These are phyloP conservation scores for Gigaspora rosea DNA, from an alignment of 192 early-diverging fungal species.

Conservation along the genomic window DNA sequence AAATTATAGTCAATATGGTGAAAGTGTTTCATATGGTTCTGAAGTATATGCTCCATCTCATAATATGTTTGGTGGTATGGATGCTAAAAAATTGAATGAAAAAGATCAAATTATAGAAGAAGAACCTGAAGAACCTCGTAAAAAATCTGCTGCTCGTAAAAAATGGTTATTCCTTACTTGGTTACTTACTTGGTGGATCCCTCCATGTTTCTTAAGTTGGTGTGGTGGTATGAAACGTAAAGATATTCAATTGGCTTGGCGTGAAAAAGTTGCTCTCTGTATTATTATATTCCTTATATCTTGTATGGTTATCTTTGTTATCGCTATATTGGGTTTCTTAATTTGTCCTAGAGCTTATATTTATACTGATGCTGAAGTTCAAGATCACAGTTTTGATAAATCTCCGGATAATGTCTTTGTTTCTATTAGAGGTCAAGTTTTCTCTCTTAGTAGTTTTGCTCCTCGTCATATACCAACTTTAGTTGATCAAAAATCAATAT, in stretches of 20 bases:
- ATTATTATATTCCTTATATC: slow-evolving; percentile 81
- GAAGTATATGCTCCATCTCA: slow-evolving; percentile 43
- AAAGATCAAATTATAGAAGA: slow-evolving; percentile 46
- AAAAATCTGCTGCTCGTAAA: slow-evolving; percentile 57
- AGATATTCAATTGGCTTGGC: slow-evolving; percentile 91
- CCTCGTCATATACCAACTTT: slow-evolving; percentile 52
- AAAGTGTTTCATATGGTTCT: slow-evolving; percentile 44
- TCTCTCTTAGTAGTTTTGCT: slow-evolving; percentile 71
- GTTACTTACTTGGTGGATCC: slow-evolving; percentile 82
- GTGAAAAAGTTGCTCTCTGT: slow-evolving; percentile 95
- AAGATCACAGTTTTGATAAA: slow-evolving; percentile 32
- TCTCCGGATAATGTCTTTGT: slow-evolving; percentile 59
- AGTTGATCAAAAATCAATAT: slow-evolving; percentile 42
- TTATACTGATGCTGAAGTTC: slow-evolving; percentile 69
- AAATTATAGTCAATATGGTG: slow-evolving; percentile 30
- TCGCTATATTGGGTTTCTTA: slow-evolving; percentile 71
- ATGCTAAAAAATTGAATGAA: slow-evolving; percentile 49
- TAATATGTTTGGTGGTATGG: slow-evolving; percentile 47
- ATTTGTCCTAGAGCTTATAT: slow-evolving; percentile 76
- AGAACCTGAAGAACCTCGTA: slow-evolving; percentile 54
- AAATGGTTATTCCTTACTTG: slow-evolving; percentile 88
- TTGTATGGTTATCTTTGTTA: slow-evolving; percentile 81
- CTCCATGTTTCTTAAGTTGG: slow-evolving; percentile 60
- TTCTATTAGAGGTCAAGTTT: slow-evolving; percentile 80
- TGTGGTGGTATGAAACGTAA: slow-evolving; percentile 80